Evolutionary conservation across 805 yeast genomes (phyloP).

Genomic region (Wickerhamiella siamensis): DNA sequence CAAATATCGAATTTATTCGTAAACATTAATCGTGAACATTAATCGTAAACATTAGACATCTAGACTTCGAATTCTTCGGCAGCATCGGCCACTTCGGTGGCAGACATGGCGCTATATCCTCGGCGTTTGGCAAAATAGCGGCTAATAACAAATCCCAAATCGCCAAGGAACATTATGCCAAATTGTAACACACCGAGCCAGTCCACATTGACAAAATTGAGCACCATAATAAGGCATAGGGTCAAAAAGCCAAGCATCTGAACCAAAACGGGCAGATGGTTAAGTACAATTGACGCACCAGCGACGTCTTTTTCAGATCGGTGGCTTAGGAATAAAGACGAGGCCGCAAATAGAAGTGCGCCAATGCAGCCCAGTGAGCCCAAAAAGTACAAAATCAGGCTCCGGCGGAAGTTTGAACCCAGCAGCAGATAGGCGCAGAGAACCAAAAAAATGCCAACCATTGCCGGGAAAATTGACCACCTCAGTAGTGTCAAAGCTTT

Average conservation of each 20-base stretch:
- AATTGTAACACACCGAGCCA: conserved; percentile 11
- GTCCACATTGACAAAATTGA: conserved; percentile 13
- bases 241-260: conserved; percentile 15
- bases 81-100: neutral
- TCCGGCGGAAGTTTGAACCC: neutral
- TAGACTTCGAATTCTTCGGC: neutral
- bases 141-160: conserved; percentile 2
- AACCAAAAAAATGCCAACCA: neutral
- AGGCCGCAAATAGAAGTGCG: conserved; percentile 1
- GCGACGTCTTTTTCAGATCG: conserved; percentile 1
- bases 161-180: neutral
- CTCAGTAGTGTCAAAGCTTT: neutral
- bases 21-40: too few relatives aligned
- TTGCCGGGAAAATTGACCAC: neutral
- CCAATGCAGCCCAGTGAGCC: conserved; percentile 8
- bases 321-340: conserved; percentile 6
- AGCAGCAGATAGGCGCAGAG: neutral
- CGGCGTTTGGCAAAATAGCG: neutral
- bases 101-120: neutral
- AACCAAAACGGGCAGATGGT: conserved; percentile 13
- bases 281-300: conserved; percentile 7
- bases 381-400: neutral
- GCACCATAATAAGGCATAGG: conserved; percentile 7
- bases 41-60: too few relatives aligned
- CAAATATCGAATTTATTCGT: too few relatives aligned